Base-by-base conservation (phyloP, 1,284 basidiomycete species). In the Mycocalia duriaeana region DNA sequence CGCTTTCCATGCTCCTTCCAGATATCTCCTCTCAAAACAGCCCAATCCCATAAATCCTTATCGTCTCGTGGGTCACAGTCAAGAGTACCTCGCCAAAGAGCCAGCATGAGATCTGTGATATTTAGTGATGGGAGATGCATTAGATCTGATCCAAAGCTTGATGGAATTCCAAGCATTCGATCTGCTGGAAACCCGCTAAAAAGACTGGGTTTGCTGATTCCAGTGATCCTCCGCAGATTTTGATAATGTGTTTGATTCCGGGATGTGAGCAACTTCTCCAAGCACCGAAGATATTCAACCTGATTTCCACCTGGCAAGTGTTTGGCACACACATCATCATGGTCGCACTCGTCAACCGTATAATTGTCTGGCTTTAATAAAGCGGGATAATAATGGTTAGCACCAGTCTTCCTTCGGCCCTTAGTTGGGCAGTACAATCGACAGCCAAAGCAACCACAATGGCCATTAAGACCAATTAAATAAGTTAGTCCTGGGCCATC, bases 381-480 rank as follows among this genome's bases (percentile, higher is more conserved):
- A 37, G 20, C 14, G 11, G n/a, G 19, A 37, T 37, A 37, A 19
- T 37, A 37, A 14, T 37, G 35, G 20, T 14, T 16, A 16, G 35
- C 38, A 1, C 48, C 28, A 4, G 48, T 40, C 48, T 62, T 60
- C 25, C 59, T 57, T 2, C 61, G 48, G 1, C 64, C 61, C 1
- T 34, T 25, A 8, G 67, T 39, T 1, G 41, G 36, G 48, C 66
- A 70, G 35, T 50, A 60, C 0, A 64, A 28, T 0, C 61, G 53
- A 50, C 69, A 71, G 1, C 57, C 57, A 18, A 49, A 31, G 16
- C 48, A 53, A 1, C 67, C 68, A 9, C 52, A 47, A 46, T 71
- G 66, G 0, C 69, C 69, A 31, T 64, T 62, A 8, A 57, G 46
- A 0, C 69, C 65, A 50, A 56, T 60, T 0, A 70, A 7, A 34